Percentiles rank a stretch among this genome's conserved stretches.
These are phyloP conservation scores for Capsaspora owczarzaki DNA, from an alignment of 78 protist species.

Conservation along the genomic window DNA sequence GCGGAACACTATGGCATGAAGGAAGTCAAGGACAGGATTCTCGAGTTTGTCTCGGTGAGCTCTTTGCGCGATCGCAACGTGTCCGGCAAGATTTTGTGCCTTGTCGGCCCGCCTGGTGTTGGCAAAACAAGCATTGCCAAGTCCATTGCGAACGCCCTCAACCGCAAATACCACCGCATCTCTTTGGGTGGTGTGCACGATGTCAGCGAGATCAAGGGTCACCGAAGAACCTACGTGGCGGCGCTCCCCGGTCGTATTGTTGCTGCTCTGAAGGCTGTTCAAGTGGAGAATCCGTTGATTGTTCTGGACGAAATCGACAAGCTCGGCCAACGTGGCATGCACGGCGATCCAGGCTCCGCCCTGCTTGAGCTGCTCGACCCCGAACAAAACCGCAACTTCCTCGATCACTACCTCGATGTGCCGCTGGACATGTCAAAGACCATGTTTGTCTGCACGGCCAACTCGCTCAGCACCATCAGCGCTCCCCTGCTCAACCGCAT, in stretches of 20 bases:
- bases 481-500: constrained; percentile 86
- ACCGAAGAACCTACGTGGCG: constrained; percentile 87
- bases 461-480: constrained; percentile 64
- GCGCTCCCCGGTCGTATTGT: constrained; percentile 94
- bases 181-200: constrained; percentile 91
- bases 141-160: constrained; percentile 58
- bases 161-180: constrained; percentile 75
- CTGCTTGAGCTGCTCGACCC: constrained; percentile 92
- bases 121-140: constrained; percentile 89
- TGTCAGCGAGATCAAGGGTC: constrained; percentile 91
- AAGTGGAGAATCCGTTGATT: constrained; percentile 83
- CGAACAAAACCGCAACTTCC: constrained; percentile 81
- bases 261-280: constrained; percentile 68
- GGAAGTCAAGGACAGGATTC: constrained; percentile 86
- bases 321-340: constrained; percentile 28
- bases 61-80: constrained; percentile 31
- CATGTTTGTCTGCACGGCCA: constrained; percentile 90
- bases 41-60: constrained; percentile 86
- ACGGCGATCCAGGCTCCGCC: constrained; percentile 87
- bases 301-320: constrained; percentile 86
- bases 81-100: constrained; percentile 85
- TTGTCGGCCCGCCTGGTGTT: constrained; percentile 88
- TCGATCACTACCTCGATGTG: constrained; percentile 85
- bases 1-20: constrained; percentile 80
- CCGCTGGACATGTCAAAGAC: constrained; percentile 70